Base-by-base conservation (phyloP, 2,329 filamentous ascomycete species). In the Trichophyton mentagrophytes region DNA sequence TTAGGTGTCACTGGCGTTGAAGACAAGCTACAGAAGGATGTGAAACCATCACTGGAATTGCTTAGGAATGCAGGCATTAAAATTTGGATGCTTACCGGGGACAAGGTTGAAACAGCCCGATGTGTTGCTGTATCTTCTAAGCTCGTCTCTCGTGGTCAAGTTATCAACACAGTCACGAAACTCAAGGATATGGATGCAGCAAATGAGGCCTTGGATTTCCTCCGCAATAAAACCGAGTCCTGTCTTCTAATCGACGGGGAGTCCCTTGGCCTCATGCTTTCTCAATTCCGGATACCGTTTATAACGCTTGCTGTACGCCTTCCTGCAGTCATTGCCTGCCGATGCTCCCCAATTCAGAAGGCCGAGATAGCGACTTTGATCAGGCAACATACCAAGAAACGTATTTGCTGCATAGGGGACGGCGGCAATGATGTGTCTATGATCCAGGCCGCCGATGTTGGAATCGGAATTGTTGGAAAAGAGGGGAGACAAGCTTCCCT, bases 71-170 rank as follows among this genome's bases (percentile, higher is more conserved):
- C 93, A 0, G 93, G 93, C 27, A 93, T 99, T 76, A 97, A 97
- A 74, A 97, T 99, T 58, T 99, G 93, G 93, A 99, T 99, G 93
- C 79, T 99, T 71, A 99, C 93, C 0, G 93, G 93, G 55, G 93
- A 99, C 79, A 99, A 99, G 75, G 89, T 99, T 2, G 93, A 99
- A 75, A 99, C 93, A 13, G 93, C 93, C 15, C 86, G 93, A 40
- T 99, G 93, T 73, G 92, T 99, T 11, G 95, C 93, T 1, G 88
- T 99, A 49, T 95, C 88, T 69, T 91, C 92, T 33, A 96, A 96
- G 72, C 82, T 99, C 5, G 93, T 99, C 13, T 87, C 90, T 3
- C 82, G 93, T 64, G 92, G 92, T 1, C 95, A 99, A 74, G 93
- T 92, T 71, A 96, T 99, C 64, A 90, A 97, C 74, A 96, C 92